These are phyloP conservation scores for Suillus ampliporus DNA, from an alignment of 768 basidiomycete genomes.

Conservation along the genomic window DNA sequence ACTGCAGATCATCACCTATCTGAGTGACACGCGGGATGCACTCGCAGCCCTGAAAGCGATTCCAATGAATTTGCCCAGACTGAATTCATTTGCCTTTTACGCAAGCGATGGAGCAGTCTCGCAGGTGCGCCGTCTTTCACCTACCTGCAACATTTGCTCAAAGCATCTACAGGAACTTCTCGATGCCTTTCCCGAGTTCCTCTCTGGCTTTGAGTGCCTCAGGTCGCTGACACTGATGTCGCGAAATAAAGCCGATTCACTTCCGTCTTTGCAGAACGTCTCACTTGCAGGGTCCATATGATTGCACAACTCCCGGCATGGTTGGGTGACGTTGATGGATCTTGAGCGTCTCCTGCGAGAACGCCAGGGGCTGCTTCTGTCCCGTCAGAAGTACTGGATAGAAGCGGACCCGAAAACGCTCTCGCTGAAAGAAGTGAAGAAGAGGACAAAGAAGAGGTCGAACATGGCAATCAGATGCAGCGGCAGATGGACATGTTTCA, in stretches of 20 bases:
- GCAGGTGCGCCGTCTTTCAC: constrained; percentile 17
- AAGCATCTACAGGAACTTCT: constrained; percentile 26
- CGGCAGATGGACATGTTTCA: constrained; percentile 2
- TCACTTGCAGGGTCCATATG: constrained; percentile 24
- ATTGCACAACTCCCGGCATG: constrained; percentile 21
- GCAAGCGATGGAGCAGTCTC: constrained; percentile 31
- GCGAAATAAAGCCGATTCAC: constrained; percentile 24
- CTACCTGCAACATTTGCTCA: background rate
- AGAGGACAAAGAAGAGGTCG: background rate
- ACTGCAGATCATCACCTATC: constrained; percentile 29
- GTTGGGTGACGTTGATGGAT: constrained; percentile 30
- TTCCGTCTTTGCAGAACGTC: constrained; percentile 29
- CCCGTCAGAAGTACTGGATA: constrained; percentile 8
- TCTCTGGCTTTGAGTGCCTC: constrained; percentile 27
- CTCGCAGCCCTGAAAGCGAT: constrained; percentile 26
- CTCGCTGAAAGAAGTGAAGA: background rate
- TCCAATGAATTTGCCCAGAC: constrained; percentile 21
- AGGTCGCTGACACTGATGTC: constrained; percentile 30
- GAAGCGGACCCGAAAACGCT: constrained; percentile 4
- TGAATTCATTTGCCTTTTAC: constrained; percentile 28
- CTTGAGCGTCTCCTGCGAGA: constrained; percentile 21
- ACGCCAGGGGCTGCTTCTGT: constrained; percentile 16
- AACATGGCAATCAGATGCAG: background rate
- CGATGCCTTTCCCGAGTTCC: constrained; percentile 22
- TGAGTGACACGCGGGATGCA: constrained; percentile 20